These are phyloP conservation scores for Aspergillus sp. DNA, from an alignment of 2,329 filamentous ascomycete species.

Conservation along the genomic window DNA sequence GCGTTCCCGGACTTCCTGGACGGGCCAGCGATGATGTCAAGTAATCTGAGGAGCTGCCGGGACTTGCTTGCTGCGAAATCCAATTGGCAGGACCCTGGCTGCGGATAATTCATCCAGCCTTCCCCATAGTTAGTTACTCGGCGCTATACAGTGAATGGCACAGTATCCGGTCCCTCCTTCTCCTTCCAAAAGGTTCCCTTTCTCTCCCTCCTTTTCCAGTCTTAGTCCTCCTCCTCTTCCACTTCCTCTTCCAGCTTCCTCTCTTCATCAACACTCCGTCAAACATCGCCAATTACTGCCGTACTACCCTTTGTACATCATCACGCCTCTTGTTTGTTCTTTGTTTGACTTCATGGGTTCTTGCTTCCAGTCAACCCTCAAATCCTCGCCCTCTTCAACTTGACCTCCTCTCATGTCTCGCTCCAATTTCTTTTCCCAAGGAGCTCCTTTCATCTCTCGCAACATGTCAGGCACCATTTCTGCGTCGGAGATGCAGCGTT, in stretches of 20 bases:
- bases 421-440: conserved; percentile 25
- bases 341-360: not conserved
- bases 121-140: too few relatives aligned
- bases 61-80: too few relatives aligned
- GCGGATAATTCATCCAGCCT: too few relatives aligned
- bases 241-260: not conserved
- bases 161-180: not conserved
- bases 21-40: not conserved
- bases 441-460: not conserved
- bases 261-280: too few relatives aligned
- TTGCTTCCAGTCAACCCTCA: not conserved
- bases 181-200: not conserved
- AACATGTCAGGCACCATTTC: not conserved
- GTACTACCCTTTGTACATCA: not conserved
- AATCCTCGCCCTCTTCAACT: not conserved
- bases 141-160: too few relatives aligned
- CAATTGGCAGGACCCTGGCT: too few relatives aligned
- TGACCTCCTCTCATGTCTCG: conserved; percentile 13
- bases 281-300: too few relatives aligned
- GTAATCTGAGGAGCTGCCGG: not conserved
- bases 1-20: not conserved
- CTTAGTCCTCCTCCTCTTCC: not conserved
- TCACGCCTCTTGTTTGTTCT: not conserved
- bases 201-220: not conserved
- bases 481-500: not conserved